Percentiles rank a stretch among this genome's conserved stretches.
Conservation (phyloP, 305 asterid species). For the Ajuga reptans region DNA sequence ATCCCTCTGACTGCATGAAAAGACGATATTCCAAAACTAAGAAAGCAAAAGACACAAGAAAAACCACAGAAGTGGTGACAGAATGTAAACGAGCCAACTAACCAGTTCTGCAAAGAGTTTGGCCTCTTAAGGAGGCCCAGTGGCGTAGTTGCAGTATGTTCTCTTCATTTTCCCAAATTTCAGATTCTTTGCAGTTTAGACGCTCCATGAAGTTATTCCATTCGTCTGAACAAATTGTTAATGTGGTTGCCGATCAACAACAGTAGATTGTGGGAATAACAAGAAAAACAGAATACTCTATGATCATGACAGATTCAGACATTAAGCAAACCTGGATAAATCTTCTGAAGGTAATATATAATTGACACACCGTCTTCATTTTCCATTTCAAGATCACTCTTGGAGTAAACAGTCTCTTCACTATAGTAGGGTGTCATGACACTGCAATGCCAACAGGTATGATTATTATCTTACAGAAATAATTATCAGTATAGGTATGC, state of each 20-base stretch:
- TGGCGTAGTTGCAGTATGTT: slow-evolving; percentile 74
- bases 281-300: not conserved
- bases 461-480: slow-evolving; percentile 19
- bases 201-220: slow-evolving; percentile 86
- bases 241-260: slow-evolving; percentile 15
- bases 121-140: slow-evolving; percentile 93
- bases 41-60: not conserved
- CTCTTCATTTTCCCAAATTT: slow-evolving; percentile 72
- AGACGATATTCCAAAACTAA: slow-evolving; percentile 12
- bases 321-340: slow-evolving; percentile 63
- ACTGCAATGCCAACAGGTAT: slow-evolving; percentile 39
- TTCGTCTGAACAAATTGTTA: slow-evolving; percentile 48
- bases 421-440: slow-evolving; percentile 91
- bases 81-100: slow-evolving; percentile 6
- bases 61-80: not conserved
- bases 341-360: slow-evolving; percentile 66
- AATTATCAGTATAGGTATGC: not conserved
- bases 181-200: slow-evolving; percentile 51
- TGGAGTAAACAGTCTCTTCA: slow-evolving; percentile 79
- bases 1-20: slow-evolving; percentile 68
- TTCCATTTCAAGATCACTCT: slow-evolving; percentile 79
- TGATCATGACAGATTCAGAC: slow-evolving; percentile 17
- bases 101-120: slow-evolving; percentile 82
- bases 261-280: not conserved
- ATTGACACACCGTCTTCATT: slow-evolving; percentile 83